Conservation (phyloP, 2,329 filamentous ascomycete species). For the Coniochaeta sp. region DNA sequence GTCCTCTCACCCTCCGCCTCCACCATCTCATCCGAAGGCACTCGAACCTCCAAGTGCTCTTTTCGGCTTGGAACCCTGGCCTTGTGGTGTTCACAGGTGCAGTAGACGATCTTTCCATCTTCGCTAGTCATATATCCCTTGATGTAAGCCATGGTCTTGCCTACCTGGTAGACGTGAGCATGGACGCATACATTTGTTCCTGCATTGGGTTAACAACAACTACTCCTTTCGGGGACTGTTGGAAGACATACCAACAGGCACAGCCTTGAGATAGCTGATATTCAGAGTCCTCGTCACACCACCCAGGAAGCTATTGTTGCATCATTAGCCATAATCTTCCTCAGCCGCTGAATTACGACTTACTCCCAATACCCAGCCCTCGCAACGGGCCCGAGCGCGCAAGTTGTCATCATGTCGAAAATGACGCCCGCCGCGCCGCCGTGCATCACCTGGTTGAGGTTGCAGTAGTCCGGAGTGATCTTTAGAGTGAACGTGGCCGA, state of each 20-base stretch:
- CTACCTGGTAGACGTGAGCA: constrained; percentile 34
- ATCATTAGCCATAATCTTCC: constrained; percentile 3
- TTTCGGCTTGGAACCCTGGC: constrained; percentile 32
- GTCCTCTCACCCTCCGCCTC: constrained; percentile 15
- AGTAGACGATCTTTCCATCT: constrained; percentile 39
- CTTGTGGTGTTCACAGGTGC: constrained; percentile 46
- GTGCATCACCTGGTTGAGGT: constrained; percentile 40
- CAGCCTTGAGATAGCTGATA: constrained; percentile 42
- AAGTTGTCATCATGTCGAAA: constrained; percentile 47
- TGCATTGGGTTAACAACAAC: constrained; percentile 1
- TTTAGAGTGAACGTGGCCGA: constrained; percentile 33
- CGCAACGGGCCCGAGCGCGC: constrained; percentile 39
- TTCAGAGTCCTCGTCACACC: constrained; percentile 42
- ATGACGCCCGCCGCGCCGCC: constrained; percentile 46
- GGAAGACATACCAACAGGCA: constrained; percentile 30
- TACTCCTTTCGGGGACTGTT: background rate
- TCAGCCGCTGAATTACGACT: constrained; percentile 11
- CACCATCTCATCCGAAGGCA: constrained; percentile 37
- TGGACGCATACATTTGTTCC: constrained; percentile 32
- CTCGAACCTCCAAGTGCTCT: constrained; percentile 28
- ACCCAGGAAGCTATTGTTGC: constrained; percentile 31
- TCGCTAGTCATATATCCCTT: constrained; percentile 39
- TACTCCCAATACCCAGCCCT: constrained; percentile 40
- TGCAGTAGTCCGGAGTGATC: constrained; percentile 35
- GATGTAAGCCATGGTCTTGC: constrained; percentile 44